These are phyloP conservation scores for Fusarium sp. DNA, from an alignment of 2,329 filamentous ascomycete genomes.

Conservation along the genomic window DNA sequence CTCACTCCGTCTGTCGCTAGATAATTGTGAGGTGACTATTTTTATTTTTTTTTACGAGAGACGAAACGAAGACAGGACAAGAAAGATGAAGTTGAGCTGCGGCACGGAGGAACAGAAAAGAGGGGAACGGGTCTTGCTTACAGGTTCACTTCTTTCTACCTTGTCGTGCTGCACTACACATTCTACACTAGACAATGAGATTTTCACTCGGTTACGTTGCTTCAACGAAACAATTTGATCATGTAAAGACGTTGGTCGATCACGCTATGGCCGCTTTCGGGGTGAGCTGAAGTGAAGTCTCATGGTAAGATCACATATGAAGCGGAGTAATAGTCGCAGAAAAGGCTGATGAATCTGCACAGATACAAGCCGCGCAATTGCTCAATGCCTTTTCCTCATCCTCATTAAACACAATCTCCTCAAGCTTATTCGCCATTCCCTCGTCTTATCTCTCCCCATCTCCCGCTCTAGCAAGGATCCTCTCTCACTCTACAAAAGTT, in stretches of 20 bases:
- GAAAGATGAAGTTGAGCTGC: constrained; percentile 19
- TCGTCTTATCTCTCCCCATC: constrained; percentile 21
- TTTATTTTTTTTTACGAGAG: background rate
- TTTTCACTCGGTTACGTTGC: constrained; percentile 26
- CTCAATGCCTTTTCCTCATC: background rate
- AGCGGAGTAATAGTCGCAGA: constrained; percentile 29
- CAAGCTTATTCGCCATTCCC: background rate
- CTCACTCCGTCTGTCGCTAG: constrained; percentile 13
- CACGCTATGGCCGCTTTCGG: constrained; percentile 35
- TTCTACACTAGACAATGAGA: constrained; percentile 9
- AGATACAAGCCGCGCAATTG: background rate
- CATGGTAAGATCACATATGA: constrained; percentile 6
- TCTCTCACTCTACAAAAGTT: constrained; percentile 40
- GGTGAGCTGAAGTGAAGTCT: constrained; percentile 4
- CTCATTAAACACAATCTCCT: background rate
- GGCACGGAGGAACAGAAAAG: constrained; percentile 22
- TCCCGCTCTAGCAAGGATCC: constrained; percentile 26
- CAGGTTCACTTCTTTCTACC: constrained; percentile 6
- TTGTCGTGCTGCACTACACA: background rate
- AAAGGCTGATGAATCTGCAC: constrained; percentile 7
- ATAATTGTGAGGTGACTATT: constrained; percentile 9
- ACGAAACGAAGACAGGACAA: background rate
- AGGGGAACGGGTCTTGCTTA: constrained; percentile 30
- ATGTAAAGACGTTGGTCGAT: constrained; percentile 24
- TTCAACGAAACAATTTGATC: constrained; percentile 10